A percentile compares a stretch with the other conserved stretches of the same genome.
Conservation (phyloP, 257 asterid genomes). For the Gynochthodes officinalis region DNA sequence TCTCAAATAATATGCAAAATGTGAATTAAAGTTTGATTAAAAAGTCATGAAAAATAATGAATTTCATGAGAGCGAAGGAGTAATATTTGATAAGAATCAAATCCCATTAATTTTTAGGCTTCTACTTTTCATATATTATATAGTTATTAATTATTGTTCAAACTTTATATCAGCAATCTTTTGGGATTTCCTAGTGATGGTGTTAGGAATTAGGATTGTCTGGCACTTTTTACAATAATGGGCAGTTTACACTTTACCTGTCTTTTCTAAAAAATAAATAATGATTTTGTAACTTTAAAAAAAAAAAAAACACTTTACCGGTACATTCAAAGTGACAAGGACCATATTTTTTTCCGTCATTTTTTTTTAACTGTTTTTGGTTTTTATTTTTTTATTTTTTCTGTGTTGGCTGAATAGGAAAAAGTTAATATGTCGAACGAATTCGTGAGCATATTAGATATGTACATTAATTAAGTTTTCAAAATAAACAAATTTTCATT, state of each 20-base stretch:
- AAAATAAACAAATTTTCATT: too few species aligned
- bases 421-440: not conserved
- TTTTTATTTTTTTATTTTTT: not conserved
- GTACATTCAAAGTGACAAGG: not conserved
- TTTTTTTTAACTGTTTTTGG: not conserved
- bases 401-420: not conserved
- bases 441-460: too few species aligned
- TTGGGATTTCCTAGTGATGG: too few species aligned
- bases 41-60: too few species aligned
- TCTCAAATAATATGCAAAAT: too few species aligned
- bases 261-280: not conserved
- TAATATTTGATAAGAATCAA: conserved; percentile 1
- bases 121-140: too few species aligned
- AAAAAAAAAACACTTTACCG: conserved; percentile 2
- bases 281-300: too few species aligned
- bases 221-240: not conserved
- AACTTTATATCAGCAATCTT: too few species aligned
- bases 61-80: too few species aligned
- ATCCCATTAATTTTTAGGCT: not conserved
- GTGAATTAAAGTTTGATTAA: too few species aligned
- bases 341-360: conserved; percentile 5
- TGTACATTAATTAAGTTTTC: too few species aligned
- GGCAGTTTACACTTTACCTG: not conserved
- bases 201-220: too few species aligned
- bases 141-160: not conserved